Conservation (phyloP, 139 green algal species). For the Pseudopediastrum boryanum region DNA sequence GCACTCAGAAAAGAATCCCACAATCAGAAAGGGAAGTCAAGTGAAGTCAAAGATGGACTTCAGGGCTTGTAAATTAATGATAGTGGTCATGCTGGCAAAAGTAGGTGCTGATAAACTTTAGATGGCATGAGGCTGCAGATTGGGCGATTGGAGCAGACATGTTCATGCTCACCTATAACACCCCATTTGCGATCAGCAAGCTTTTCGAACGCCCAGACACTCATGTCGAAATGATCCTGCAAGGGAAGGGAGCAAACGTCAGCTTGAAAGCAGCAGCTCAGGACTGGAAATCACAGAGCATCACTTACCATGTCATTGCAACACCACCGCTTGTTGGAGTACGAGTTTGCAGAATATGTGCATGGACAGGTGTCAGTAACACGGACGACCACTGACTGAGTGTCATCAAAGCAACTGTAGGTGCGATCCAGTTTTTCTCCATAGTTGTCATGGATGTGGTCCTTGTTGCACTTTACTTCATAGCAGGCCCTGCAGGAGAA, state of each 20-base stretch:
- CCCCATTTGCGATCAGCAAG: conserved; percentile 46
- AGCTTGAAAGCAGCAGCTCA: too few species aligned
- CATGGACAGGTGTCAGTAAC: conserved; percentile 3
- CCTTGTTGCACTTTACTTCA: conserved; percentile 16
- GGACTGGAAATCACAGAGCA: too few species aligned
- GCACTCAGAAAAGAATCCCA: too few species aligned
- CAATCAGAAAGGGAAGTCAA: too few species aligned
- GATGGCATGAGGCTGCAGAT: too few species aligned
- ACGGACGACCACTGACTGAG: background rate
- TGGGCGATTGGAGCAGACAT: too few species aligned
- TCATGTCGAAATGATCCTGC: conserved; percentile 21
- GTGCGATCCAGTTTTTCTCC: conserved; percentile 13
- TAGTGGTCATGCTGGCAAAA: too few species aligned
- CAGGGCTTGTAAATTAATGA: too few species aligned
- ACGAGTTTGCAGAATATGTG: too few species aligned
- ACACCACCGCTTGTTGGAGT: conserved; percentile 14
- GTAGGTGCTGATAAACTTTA: too few species aligned
- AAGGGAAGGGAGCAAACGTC: too few species aligned
- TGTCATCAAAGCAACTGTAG: background rate
- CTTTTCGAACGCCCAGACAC: conserved; percentile 35
- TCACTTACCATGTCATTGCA: background rate
- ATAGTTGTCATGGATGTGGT: conserved; percentile 31
- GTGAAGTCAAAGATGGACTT: too few species aligned
- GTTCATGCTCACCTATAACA: conserved; percentile 32
- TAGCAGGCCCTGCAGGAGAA: conserved; percentile 19